Base-by-base conservation (phyloP, 1,284 basidiomycete species). In the Ustilago xerochloae region DNA sequence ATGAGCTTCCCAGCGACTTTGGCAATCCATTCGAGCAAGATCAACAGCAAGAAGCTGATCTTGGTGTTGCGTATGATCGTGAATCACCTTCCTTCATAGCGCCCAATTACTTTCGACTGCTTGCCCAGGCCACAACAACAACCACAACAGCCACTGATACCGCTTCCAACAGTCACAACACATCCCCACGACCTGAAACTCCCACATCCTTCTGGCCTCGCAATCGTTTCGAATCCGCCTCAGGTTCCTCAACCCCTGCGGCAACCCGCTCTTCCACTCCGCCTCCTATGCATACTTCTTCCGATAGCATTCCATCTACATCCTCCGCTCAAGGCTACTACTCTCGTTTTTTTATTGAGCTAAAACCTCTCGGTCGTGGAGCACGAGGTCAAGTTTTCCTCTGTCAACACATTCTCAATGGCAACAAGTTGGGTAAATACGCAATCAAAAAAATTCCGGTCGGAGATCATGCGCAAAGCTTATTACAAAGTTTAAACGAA, bases 381-480 rank as follows among this genome's bases (percentile, higher is more conserved):
- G 94, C 94, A 0, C 93, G 93, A 77, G 94, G 94, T 0, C 91
- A 88, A 32, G 94, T 97, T 0, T 96, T 88, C 82, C 86, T 94
- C 5, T 94, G 93, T 79, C 77, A 93, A 90, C 92, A 94, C 83
- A 87, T 93, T 30, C 84, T 94, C 35, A 91, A 93, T 73, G 91
- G 90, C 6, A 93, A 93, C 81, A 86, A 89, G 29, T 87, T 93
- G 12, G 91, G 91, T 88, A 71, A 64, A 86, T 78, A 76, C 35
- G 94, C 94, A 0, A 92, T 97, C 53, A 97, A 97, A 86, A 97
- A 96, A 84, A 93, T 97, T 33, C 93, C 94, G 0, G 92, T 97
- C 0, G 94, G 94, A 32, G 90, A 93, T 7, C 70, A 79, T 32
- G 66, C 65, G 22, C 59, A 74, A 45, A 68, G 26, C n/a, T 45